Conservation (phyloP, 2,329 filamentous ascomycete genomes). For the Fusarium nanum region DNA sequence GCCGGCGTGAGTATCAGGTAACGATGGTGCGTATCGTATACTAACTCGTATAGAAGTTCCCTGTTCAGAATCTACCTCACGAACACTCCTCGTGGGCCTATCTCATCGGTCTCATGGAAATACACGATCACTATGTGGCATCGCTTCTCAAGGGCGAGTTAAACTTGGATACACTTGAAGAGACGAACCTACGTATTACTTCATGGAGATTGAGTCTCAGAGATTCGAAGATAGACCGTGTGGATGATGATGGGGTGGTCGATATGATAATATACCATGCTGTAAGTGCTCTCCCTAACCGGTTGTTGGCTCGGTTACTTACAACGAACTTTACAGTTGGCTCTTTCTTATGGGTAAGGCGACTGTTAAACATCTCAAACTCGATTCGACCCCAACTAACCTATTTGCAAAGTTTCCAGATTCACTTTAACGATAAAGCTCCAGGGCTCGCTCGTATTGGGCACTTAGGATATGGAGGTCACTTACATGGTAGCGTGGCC, state of each 20-base stretch:
- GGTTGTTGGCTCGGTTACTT: conserved; percentile 4
- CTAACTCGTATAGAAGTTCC: conserved; percentile 35
- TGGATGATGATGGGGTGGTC: conserved; percentile 31
- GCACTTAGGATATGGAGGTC: conserved; percentile 2
- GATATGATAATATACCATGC: conserved; percentile 44
- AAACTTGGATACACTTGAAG: conserved; percentile 12
- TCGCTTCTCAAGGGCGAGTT: conserved; percentile 18
- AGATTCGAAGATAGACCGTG: conserved; percentile 23
- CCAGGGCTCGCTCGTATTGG: not conserved
- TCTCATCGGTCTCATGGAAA: conserved; percentile 38
- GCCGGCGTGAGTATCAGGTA: conserved; percentile 20
- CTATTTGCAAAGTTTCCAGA: conserved; percentile 29
- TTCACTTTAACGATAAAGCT: conserved; percentile 25
- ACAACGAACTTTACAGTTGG: conserved; percentile 26
- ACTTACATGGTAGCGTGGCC: not conserved
- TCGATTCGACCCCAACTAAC: not conserved
- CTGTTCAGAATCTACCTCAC: not conserved
- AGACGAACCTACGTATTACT: conserved; percentile 28
- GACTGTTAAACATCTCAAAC: not conserved
- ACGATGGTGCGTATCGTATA: not conserved
- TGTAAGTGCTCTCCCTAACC: conserved; percentile 24
- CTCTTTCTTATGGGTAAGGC: conserved; percentile 40
- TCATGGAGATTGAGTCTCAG: conserved; percentile 37
- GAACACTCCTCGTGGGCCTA: conserved; percentile 43
- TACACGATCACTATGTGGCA: conserved; percentile 29